phyloP scores from a whole-genome alignment of 2,329 filamentous ascomycete genomes.

The Talaromyces sp. region DNA sequence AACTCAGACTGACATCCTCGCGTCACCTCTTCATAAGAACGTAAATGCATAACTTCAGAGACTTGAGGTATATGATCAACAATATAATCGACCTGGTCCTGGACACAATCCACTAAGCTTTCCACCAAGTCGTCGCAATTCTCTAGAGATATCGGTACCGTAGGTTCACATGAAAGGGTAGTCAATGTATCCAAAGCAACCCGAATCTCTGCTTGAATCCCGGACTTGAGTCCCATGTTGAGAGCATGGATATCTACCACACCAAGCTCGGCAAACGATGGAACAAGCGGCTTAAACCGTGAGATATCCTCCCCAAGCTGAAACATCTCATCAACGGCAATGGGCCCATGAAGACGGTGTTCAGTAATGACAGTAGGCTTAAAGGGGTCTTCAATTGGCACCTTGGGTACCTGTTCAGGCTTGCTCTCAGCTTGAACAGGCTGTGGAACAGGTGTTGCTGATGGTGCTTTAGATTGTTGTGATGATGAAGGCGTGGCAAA shows the following conservation, averaged over 20 bases:
- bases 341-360: slow-evolving; percentile 69
- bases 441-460: slow-evolving; percentile 31
- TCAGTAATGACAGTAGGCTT: slow-evolving; percentile 50
- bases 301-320: slow-evolving; percentile 69
- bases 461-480: slow-evolving; percentile 30
- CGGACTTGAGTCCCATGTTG: slow-evolving; percentile 85
- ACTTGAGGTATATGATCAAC: slow-evolving; percentile 82
- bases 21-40: slow-evolving; percentile 83
- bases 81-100: slow-evolving; percentile 83
- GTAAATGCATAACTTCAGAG: slow-evolving; percentile 80
- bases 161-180: slow-evolving; percentile 66
- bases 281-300: slow-evolving; percentile 72
- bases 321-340: slow-evolving; percentile 67
- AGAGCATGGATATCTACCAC: slow-evolving; percentile 88
- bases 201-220: slow-evolving; percentile 86
- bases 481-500: slow-evolving; percentile 32
- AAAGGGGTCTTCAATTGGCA: slow-evolving; percentile 48
- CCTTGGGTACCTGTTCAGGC: slow-evolving; percentile 37
- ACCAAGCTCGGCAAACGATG: slow-evolving; percentile 75
- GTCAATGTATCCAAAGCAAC: slow-evolving; percentile 83
- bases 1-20: slow-evolving; percentile 76
- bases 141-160: slow-evolving; percentile 68
- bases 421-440: slow-evolving; percentile 34
- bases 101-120: slow-evolving; percentile 83
- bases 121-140: slow-evolving; percentile 88